These are phyloP conservation scores for Dryas alaskensis DNA, from an alignment of 306 rosid genomes.

Conservation along the genomic window DNA sequence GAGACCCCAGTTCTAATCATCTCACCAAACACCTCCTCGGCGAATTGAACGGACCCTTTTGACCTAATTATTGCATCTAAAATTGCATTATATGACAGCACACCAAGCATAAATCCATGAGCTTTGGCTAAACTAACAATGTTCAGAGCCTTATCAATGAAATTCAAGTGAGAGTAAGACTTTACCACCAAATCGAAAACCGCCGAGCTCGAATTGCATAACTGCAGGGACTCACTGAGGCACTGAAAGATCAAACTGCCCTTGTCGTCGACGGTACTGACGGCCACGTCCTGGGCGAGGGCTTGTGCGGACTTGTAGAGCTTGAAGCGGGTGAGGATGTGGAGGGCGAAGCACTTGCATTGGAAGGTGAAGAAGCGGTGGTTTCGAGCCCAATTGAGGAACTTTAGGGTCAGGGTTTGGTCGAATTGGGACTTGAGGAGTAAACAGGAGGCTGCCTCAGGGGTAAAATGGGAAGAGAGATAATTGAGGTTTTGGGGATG, in stretches of 20 bases:
- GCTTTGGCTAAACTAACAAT: slow-evolving; percentile 49
- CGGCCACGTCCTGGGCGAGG: slow-evolving; percentile 63
- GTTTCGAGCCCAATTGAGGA: slow-evolving; percentile 65
- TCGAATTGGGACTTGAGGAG: slow-evolving; percentile 68
- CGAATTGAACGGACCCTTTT: slow-evolving; percentile 34
- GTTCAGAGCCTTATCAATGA: slow-evolving; percentile 45
- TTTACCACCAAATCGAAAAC: slow-evolving; percentile 71
- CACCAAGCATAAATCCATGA: slow-evolving; percentile 64
- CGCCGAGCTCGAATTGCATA: slow-evolving; percentile 60
- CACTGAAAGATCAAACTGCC: slow-evolving; percentile 48
- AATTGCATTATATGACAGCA: slow-evolving; percentile 64
- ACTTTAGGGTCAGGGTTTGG: slow-evolving; percentile 43
- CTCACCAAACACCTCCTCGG: slow-evolving; percentile 48
- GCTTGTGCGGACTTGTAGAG: slow-evolving; percentile 68
- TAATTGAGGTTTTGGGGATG: slow-evolving; percentile 54
- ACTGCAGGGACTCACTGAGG: slow-evolving; percentile 53
- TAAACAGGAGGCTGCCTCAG: slow-evolving; percentile 63
- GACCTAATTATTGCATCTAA: slow-evolving; percentile 49
- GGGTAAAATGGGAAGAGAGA: slow-evolving; percentile 61
- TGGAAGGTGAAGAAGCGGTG: slow-evolving; percentile 53
- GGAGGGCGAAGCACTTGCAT: slow-evolving; percentile 76
- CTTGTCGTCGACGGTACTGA: slow-evolving; percentile 29
- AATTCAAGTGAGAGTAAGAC: slow-evolving; percentile 55
- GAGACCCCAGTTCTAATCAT: slow-evolving; percentile 57
- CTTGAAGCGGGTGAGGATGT: slow-evolving; percentile 73